phyloP scores from a whole-genome alignment of 257 asterid genomes.

The Vinca minor region DNA sequence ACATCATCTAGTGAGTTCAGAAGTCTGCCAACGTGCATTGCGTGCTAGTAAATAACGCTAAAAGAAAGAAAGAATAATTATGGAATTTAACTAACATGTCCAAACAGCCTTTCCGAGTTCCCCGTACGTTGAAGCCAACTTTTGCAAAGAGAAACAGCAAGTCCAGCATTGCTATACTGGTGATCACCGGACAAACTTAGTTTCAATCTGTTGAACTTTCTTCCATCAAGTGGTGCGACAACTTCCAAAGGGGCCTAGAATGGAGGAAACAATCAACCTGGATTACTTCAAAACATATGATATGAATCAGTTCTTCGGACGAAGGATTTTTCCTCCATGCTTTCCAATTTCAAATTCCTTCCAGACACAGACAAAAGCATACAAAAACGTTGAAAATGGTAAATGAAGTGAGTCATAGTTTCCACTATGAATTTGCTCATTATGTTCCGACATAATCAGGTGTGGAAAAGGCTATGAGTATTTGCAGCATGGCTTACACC shows the following conservation, averaged over 20 bases:
- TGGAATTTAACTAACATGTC: slow-evolving; percentile 45
- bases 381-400: neutral
- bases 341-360: slow-evolving; percentile 4
- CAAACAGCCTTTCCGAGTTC: slow-evolving; percentile 51
- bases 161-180: slow-evolving; percentile 77
- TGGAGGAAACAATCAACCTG: slow-evolving; percentile 4
- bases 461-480: neutral
- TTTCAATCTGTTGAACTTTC: slow-evolving; percentile 39
- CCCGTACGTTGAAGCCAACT: slow-evolving; percentile 70
- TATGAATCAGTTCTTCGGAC: neutral
- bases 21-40: neutral
- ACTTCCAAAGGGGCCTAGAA: slow-evolving; percentile 66
- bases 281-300: neutral
- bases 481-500: neutral
- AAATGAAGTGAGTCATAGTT: neutral
- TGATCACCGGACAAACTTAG: slow-evolving; percentile 83
- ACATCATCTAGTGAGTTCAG: neutral
- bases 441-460: neutral
- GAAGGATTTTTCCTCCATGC: neutral
- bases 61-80: slow-evolving; percentile 1
- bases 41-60: neutral
- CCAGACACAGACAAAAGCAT: neutral
- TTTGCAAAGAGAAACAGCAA: slow-evolving; percentile 76
- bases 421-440: neutral
- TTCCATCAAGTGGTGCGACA: slow-evolving; percentile 49